These are phyloP conservation scores for Cavenderia fasciculata DNA, from an alignment of 78 protist species.

Conservation along the genomic window DNA sequence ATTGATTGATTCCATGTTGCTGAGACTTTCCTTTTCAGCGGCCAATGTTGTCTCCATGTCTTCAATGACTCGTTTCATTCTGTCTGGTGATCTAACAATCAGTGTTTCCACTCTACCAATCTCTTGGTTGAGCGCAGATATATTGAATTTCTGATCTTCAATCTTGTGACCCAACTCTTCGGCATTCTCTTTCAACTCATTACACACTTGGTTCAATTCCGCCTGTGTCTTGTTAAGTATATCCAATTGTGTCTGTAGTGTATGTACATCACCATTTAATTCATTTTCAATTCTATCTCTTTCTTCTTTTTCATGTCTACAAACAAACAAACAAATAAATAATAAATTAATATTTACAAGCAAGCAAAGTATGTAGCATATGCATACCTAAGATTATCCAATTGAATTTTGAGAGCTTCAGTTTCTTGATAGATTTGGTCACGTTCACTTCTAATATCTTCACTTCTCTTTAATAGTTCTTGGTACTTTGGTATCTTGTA, in stretches of 20 bases:
- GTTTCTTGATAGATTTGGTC: background rate
- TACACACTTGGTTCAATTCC: background rate
- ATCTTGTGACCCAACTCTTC: background rate
- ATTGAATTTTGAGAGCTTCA: background rate
- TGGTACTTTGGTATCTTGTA: background rate
- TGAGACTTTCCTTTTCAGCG: background rate
- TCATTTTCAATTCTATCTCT: background rate
- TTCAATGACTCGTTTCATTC: background rate
- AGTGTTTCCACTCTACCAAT: background rate
- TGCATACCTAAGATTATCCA: no score
- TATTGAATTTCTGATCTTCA: background rate
- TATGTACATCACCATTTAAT: background rate
- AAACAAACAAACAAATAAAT: no score
- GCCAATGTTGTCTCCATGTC: background rate
- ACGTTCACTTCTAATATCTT: background rate
- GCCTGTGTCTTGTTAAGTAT: background rate
- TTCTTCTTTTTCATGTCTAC: background rate
- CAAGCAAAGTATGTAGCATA: no score
- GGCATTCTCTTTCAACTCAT: background rate
- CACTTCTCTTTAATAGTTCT: background rate
- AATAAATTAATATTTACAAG: no score
- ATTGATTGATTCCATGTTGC: background rate
- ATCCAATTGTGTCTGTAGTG: background rate
- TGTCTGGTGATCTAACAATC: slow-evolving; percentile 17
- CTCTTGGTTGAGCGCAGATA: background rate